These are phyloP conservation scores for Saturnispora serradocipensis DNA, from an alignment of 805 yeast genomes.

Conservation along the genomic window DNA sequence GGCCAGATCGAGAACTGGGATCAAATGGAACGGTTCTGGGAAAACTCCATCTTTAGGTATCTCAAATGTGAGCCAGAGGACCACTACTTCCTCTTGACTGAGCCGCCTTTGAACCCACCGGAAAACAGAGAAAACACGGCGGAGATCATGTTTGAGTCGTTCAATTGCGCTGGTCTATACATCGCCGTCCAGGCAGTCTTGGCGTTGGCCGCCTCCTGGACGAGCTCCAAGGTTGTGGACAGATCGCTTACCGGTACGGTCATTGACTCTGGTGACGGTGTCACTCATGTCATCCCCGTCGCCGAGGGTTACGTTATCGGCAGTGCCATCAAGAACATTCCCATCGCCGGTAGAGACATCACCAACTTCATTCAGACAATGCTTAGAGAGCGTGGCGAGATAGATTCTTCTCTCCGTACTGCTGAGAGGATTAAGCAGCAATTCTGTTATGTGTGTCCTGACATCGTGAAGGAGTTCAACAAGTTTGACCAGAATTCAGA, in stretches of 20 bases:
- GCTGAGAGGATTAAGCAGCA: slow-evolving; percentile 97
- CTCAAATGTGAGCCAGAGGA: slow-evolving; percentile 98
- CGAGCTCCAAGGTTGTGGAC: slow-evolving; percentile 89
- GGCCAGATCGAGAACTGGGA: slow-evolving; percentile 99
- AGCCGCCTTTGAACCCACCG: slow-evolving; percentile 99
- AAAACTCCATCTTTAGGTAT: slow-evolving; percentile 90
- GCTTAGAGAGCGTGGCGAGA: slow-evolving; percentile 94
- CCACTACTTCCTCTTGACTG: slow-evolving; percentile 90
- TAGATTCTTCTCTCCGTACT: slow-evolving; percentile 85
- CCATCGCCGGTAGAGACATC: slow-evolving; percentile 97
- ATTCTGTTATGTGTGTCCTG: slow-evolving; percentile 95
- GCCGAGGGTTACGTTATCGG: slow-evolving; percentile 99
- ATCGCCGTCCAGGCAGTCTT: slow-evolving; percentile 98
- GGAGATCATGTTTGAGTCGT: slow-evolving; percentile 96
- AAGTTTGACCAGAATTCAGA: slow-evolving; percentile 92
- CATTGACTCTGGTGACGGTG: slow-evolving; percentile 98
- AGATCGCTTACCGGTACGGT: slow-evolving; percentile 97
- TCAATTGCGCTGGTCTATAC: slow-evolving; percentile 96
- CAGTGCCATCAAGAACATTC: slow-evolving; percentile 92
- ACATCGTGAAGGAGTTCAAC: slow-evolving; percentile 91
- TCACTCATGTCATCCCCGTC: slow-evolving; percentile 97
- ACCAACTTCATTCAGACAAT: slow-evolving; percentile 88
- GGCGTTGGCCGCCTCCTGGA: slow-evolving; percentile 99
- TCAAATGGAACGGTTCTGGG: slow-evolving; percentile 99
- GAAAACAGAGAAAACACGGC: slow-evolving; percentile 98